Evolutionary conservation across 495 filamentous ascomycete genomes (phyloP).

Genomic region (Aspergillus diversus): DNA sequence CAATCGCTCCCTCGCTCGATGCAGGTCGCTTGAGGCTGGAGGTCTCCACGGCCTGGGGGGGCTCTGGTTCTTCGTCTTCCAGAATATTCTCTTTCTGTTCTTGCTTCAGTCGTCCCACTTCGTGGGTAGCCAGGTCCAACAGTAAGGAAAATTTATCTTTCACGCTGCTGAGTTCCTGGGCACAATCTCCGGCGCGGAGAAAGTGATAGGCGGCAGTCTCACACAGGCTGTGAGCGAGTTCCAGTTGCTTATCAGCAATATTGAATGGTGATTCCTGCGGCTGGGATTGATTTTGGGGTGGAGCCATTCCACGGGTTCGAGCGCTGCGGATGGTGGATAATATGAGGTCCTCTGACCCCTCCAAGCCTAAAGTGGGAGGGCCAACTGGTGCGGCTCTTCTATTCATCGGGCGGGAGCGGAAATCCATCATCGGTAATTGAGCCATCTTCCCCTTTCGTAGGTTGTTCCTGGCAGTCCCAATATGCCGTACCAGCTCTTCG

Average conservation of each 20-base stretch:
- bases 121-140: constrained; percentile 41
- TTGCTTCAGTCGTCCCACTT: constrained; percentile 42
- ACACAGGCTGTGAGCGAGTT: constrained; percentile 77
- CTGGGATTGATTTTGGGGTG: constrained; percentile 14
- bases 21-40: constrained; percentile 16
- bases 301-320: constrained; percentile 29
- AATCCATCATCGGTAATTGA: constrained; percentile 24
- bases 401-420: constrained; percentile 23
- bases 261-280: constrained; percentile 56
- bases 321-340: constrained; percentile 37
- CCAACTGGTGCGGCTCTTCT: neutral
- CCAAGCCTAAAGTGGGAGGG: neutral
- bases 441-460: constrained; percentile 74
- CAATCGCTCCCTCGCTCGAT: constrained; percentile 35
- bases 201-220: constrained; percentile 88
- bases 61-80: constrained; percentile 23
- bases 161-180: constrained; percentile 69
- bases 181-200: constrained; percentile 80
- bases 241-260: constrained; percentile 72
- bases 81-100: constrained; percentile 36
- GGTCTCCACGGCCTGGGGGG: constrained; percentile 15
- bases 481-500: constrained; percentile 76
- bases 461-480: constrained; percentile 78
- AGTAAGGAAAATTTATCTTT: constrained; percentile 56
- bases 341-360: constrained; percentile 15